Conservation (phyloP, 2,329 filamentous ascomycete species). For the Ceratocystis huliohia region DNA sequence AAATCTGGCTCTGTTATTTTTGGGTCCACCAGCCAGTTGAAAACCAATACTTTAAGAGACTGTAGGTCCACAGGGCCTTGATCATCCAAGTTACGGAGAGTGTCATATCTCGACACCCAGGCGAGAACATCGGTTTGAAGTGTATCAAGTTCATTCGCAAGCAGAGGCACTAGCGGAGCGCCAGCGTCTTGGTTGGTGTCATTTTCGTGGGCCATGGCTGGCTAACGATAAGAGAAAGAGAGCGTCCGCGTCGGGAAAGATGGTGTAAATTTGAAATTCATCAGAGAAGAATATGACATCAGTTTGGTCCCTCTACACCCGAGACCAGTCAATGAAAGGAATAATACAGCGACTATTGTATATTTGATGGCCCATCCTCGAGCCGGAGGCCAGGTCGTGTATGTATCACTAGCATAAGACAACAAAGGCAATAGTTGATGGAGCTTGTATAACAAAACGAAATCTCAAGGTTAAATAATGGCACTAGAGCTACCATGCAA, state of each 20-base stretch:
- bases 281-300: too few relatives aligned
- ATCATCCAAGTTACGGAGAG: not conserved
- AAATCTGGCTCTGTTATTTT: not conserved
- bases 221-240: too few relatives aligned
- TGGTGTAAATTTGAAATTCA: too few relatives aligned
- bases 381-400: not conserved
- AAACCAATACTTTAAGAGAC: not conserved
- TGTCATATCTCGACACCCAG: not conserved
- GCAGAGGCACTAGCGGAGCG: not conserved
- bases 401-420: not conserved
- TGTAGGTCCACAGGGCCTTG: not conserved
- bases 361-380: not conserved
- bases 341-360: too few relatives aligned
- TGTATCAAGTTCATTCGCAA: not conserved
- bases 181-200: not conserved
- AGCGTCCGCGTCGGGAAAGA: too few relatives aligned
- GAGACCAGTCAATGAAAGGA: too few relatives aligned
- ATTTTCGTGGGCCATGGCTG: not conserved
- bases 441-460: not conserved
- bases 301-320: too few relatives aligned
- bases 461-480: not conserved
- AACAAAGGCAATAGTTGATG: not conserved
- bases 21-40: not conserved
- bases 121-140: not conserved
- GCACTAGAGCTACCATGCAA: not conserved